Evolutionary conservation across 257 asterid species (phyloP), one percentile per base, ranked within the genome.

Genomic region (Scutellaria baicalensis): DNA sequence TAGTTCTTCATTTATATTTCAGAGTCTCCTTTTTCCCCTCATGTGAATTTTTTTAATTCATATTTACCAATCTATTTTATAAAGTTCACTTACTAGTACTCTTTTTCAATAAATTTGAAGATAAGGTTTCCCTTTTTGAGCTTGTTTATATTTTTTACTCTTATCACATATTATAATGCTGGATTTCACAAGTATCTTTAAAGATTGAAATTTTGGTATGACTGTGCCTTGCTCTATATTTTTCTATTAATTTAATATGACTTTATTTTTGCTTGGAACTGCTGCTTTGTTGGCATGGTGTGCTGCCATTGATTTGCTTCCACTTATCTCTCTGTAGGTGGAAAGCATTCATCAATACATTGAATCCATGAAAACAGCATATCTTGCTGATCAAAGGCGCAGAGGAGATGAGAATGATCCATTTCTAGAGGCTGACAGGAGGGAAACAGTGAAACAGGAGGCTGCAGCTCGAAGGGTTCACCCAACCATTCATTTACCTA

Each of bases 381-480:
- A 94, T 73, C 95, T 94, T 70, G 95, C 95, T 14, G 96, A 94
- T 68, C 97, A 84, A 75, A 93, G 92, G 59, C 88, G 84, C 31
- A 82, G 92, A 64, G 99, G 97, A 44, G 90, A 89, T 27, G 92
- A 81, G 9, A 80, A 81, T 9, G 80, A 94, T 71, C 99, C 99
- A 35, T 94, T 94, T 82, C 93, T 94, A 40, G 99, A 89, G 80
- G 99, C 99, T 55, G 96, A 91, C 82, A 78, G 97, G 21, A 86
- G 99, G 16, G 96, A 91, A 84, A 88, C 90, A 21, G 97, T 93
- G 14, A 94, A 89, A 74, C 93, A 77, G 77, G 99, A 91, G 87
- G 97, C 97, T 64, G 97, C 97, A n/a, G 95, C 96, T 50, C 83
- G 85, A 78, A 91, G 99, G 84, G 89, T 86, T 62, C 97, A 94